Percentiles rank a stretch among this genome's conserved stretches.
phyloP scores from a whole-genome alignment of 2,329 filamentous ascomycete genomes.

The Epichloe coenophiala region DNA sequence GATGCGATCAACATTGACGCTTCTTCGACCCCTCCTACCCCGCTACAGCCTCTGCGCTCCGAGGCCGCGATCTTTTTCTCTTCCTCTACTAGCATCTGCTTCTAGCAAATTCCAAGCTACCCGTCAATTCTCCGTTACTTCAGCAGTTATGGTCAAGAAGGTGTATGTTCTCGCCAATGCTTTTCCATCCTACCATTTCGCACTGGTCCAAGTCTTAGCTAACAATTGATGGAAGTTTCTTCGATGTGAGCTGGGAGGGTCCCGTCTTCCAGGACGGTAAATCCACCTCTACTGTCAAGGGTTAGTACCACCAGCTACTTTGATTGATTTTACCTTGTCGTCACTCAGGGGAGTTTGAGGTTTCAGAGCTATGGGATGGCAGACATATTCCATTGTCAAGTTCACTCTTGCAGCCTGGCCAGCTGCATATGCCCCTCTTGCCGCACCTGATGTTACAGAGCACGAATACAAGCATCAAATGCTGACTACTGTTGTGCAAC shows the following conservation, averaged over 20 bases:
- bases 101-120: constrained; percentile 24
- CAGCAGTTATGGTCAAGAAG: constrained; percentile 59
- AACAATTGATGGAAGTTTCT: constrained; percentile 36
- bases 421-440: not conserved
- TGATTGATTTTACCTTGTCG: not conserved
- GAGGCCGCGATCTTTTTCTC: constrained; percentile 26
- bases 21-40: constrained; percentile 34
- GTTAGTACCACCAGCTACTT: constrained; percentile 31
- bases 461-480: not conserved
- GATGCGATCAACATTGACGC: constrained; percentile 26
- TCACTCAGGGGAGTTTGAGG: not conserved
- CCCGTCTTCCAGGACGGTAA: constrained; percentile 50
- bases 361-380: not conserved
- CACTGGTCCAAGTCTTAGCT: not conserved
- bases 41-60: constrained; percentile 29
- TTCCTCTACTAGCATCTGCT: constrained; percentile 28
- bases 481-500: constrained; percentile 1
- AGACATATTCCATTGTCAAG: not conserved
- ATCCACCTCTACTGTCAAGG: constrained; percentile 40
- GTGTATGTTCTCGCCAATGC: constrained; percentile 37
- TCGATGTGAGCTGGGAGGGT: constrained; percentile 62
- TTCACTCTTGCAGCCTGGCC: not conserved
- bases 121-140: constrained; percentile 37
- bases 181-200: not conserved
- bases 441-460: not conserved